Conservation (phyloP, 768 basidiomycete species). For the Auricularia auricula-judae region DNA sequence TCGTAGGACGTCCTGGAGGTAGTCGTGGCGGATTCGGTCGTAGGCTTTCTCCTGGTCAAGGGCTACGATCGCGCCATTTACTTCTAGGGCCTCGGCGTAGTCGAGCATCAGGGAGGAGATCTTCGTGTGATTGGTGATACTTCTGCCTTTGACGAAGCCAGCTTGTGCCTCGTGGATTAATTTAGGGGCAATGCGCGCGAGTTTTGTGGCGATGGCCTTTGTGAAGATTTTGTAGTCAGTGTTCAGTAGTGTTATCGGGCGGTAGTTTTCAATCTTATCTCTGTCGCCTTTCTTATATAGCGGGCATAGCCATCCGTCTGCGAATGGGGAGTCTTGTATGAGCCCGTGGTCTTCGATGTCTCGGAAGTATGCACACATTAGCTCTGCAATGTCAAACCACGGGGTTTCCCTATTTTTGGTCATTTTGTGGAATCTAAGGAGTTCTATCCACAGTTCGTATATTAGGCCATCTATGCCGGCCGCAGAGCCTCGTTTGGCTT, state of each 20-base stretch:
- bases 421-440: neutral
- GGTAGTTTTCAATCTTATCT: slow-evolving; percentile 9
- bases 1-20: slow-evolving; percentile 7
- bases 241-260: slow-evolving; percentile 17
- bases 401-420: neutral
- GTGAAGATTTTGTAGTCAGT: slow-evolving; percentile 24
- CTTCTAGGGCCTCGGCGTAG: slow-evolving; percentile 8
- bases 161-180: slow-evolving; percentile 27
- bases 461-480: neutral
- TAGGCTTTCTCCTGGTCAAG: slow-evolving; percentile 14
- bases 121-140: slow-evolving; percentile 22
- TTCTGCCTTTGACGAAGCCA: slow-evolving; percentile 24
- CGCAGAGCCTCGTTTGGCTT: neutral
- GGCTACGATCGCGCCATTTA: slow-evolving; percentile 8
- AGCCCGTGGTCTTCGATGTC: slow-evolving; percentile 25
- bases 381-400: neutral
- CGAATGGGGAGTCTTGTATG: slow-evolving; percentile 8
- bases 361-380: slow-evolving; percentile 31
- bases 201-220: slow-evolving; percentile 11
- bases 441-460: neutral
- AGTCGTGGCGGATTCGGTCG: slow-evolving; percentile 11
- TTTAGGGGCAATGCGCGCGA: slow-evolving; percentile 3
- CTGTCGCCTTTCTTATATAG: slow-evolving; percentile 29
- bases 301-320: slow-evolving; percentile 24
- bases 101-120: slow-evolving; percentile 12